phyloP scores from a whole-genome alignment of 1,284 basidiomycete species.

The Rhodotorula sp. region DNA sequence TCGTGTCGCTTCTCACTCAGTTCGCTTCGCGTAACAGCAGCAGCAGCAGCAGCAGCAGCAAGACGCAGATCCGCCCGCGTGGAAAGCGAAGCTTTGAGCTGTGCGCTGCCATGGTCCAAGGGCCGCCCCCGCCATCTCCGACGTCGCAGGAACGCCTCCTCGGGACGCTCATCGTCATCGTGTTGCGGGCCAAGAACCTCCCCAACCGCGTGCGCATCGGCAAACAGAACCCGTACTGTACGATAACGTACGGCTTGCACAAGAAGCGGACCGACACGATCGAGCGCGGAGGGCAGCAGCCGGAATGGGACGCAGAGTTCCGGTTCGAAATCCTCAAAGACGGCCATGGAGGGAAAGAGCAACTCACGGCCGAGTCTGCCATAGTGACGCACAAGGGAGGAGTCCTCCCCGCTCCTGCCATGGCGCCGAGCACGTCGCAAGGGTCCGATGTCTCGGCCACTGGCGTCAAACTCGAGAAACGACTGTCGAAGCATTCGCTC shows the following conservation, averaged over 20 bases:
- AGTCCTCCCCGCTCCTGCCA: constrained; percentile 46
- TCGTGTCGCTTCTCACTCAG: too few species aligned
- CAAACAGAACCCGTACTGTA: constrained; percentile 96
- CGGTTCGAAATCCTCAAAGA: constrained; percentile 88
- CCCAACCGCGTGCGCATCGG: constrained; percentile 92
- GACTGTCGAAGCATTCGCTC: constrained; percentile 53
- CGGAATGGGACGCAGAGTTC: constrained; percentile 98
- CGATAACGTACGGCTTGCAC: constrained; percentile 72
- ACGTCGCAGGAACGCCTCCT: constrained; percentile 51
- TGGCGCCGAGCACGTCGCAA: not conserved
- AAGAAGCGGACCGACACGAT: constrained; percentile 83
- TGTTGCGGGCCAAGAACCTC: constrained; percentile 58
- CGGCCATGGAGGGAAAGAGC: constrained; percentile 57
- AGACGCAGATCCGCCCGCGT: not conserved
- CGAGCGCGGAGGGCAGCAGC: constrained; percentile 94
- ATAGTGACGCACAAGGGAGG: constrained; percentile 53
- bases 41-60: not conserved
- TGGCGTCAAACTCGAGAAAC: constrained; percentile 28
- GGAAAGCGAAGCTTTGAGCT: not conserved
- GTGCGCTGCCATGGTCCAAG: not conserved
- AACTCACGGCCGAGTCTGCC: constrained; percentile 56
- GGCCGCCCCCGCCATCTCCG: constrained; percentile 15
- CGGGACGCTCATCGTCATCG: constrained; percentile 90
- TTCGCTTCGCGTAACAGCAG: too few species aligned
- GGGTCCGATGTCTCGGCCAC: not conserved